phyloP scores from a whole-genome alignment of 441 rosid genomes.

The Populus hybrid region DNA sequence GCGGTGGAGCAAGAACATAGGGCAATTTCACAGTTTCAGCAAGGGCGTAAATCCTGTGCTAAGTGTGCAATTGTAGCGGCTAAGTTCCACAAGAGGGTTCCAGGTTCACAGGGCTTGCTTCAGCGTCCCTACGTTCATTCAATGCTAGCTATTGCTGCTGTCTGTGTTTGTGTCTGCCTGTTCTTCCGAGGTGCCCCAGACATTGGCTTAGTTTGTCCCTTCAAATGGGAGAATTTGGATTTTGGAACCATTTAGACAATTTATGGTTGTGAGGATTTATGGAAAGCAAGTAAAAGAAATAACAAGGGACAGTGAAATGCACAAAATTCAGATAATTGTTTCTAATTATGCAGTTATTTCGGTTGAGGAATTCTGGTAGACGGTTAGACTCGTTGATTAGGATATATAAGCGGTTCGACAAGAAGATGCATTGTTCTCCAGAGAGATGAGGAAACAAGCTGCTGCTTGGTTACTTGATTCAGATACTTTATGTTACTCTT shows the following conservation, averaged over 20 bases:
- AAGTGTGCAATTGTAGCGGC: constrained; percentile 55
- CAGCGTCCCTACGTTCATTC: constrained; percentile 80
- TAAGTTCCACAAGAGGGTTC: constrained; percentile 44
- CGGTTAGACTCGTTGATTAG: neutral
- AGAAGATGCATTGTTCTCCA: neutral
- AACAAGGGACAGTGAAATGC: neutral
- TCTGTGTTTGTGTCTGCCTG: constrained; percentile 90
- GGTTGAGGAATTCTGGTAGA: neutral
- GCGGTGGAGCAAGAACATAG: constrained; percentile 17
- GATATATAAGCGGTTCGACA: neutral
- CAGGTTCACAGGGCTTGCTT: constrained; percentile 62
- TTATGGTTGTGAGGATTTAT: neutral
- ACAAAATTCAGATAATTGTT: neutral
- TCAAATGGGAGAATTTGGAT: constrained; percentile 73
- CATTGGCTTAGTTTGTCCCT: constrained; percentile 54
- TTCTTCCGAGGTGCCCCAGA: constrained; percentile 69
- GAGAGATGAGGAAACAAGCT: neutral
- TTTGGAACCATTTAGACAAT: constrained; percentile 55
- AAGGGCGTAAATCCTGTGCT: constrained; percentile 39
- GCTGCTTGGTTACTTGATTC: neutral
- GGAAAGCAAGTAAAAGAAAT: neutral
- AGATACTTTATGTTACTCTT: neutral
- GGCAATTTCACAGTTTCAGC: constrained; percentile 20
- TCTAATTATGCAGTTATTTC: neutral
- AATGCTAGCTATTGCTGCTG: constrained; percentile 87